phyloP scores from a whole-genome alignment of 345 rosid genomes.

The Carallia pectinifolia region DNA sequence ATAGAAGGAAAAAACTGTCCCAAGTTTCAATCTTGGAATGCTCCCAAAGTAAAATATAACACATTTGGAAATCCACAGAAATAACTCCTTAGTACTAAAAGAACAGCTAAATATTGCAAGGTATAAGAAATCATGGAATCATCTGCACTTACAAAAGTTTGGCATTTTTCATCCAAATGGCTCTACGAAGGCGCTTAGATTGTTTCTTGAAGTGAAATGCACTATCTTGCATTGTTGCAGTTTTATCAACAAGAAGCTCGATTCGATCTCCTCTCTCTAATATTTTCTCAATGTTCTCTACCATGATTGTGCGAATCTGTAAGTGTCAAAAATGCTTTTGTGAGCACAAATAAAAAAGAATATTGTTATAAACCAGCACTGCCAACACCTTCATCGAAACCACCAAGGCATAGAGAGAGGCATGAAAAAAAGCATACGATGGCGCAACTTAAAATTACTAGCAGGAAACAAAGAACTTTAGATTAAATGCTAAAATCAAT shows the following conservation, averaged over 20 bases:
- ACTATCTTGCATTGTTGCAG: conserved; percentile 91
- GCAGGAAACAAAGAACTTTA: too few relatives aligned
- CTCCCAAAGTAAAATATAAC: too few relatives aligned
- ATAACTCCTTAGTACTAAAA: too few relatives aligned
- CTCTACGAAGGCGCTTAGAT: conserved; percentile 83
- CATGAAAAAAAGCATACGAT: neutral
- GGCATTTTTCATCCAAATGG: conserved; percentile 97
- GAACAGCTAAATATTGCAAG: conserved; percentile 1
- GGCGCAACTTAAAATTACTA: neutral
- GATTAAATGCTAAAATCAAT: too few relatives aligned
- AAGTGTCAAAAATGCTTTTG: neutral
- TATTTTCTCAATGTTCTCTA: conserved; percentile 94
- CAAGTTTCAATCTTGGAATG: too few relatives aligned
- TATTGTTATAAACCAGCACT: neutral
- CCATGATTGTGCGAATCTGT: conserved; percentile 93
- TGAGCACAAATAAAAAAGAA: conserved; percentile 4
- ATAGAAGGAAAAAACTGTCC: too few relatives aligned
- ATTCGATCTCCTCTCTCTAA: conserved; percentile 94
- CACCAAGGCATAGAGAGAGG: neutral
- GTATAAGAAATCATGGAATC: neutral
- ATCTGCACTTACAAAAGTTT: conserved; percentile 72
- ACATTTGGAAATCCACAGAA: too few relatives aligned
- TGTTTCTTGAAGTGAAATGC: conserved; percentile 95
- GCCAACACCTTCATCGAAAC: neutral
- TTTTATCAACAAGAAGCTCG: conserved; percentile 94